phyloP scores from a whole-genome alignment of 2,329 filamentous ascomycete genomes.

The Daldinia sp. region DNA sequence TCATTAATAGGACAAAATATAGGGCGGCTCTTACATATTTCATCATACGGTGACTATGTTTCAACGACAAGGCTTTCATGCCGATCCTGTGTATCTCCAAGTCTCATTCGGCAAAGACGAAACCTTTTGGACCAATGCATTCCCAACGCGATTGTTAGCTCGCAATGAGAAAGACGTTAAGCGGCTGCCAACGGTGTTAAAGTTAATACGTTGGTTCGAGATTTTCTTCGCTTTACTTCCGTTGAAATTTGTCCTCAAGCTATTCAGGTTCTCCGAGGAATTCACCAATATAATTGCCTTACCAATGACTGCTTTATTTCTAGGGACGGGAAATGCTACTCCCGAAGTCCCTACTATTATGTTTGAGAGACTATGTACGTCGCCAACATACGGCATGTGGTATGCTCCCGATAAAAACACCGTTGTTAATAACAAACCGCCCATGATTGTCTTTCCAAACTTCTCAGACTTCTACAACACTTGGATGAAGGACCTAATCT shows the following conservation, averaged over 20 bases:
- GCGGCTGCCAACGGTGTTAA: conserved; percentile 58
- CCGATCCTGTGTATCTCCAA: conserved; percentile 63
- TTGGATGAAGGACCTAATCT: conserved; percentile 59
- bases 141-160: conserved; percentile 59
- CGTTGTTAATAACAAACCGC: conserved; percentile 56
- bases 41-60: conserved; percentile 68
- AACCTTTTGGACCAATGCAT: conserved; percentile 66
- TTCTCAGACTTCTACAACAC: conserved; percentile 63
- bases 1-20: background rate
- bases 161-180: conserved; percentile 60
- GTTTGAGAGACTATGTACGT: conserved; percentile 48
- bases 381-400: conserved; percentile 67
- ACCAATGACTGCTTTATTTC: conserved; percentile 50
- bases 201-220: conserved; percentile 61
- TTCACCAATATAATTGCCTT: conserved; percentile 45
- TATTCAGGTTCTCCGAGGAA: conserved; percentile 47
- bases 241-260: conserved; percentile 43
- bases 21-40: conserved; percentile 66
- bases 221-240: conserved; percentile 62
- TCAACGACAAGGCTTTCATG: conserved; percentile 60
- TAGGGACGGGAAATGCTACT: conserved; percentile 48
- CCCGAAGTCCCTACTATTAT: conserved; percentile 47
- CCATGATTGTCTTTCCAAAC: conserved; percentile 67
- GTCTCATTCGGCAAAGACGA: conserved; percentile 65
- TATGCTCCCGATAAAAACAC: conserved; percentile 52